These are phyloP conservation scores for Hansenula lynferdii DNA, from an alignment of 1,139 yeast species.

Conservation along the genomic window DNA sequence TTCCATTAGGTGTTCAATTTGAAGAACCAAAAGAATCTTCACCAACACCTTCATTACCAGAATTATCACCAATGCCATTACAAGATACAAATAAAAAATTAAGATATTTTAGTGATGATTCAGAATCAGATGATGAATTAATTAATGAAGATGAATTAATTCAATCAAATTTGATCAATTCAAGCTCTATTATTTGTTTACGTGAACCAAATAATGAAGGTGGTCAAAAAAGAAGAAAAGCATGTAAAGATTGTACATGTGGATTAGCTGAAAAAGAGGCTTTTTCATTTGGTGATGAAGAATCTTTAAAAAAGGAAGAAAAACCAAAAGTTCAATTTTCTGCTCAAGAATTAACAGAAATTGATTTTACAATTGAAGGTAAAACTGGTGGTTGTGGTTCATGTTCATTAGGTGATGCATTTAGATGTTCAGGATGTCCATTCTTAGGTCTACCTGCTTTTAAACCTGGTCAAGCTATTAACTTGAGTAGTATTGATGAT, in stretches of 20 bases:
- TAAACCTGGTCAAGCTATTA: conserved; percentile 83
- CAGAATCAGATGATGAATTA: conserved; percentile 27
- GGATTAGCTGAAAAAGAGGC: conserved; percentile 83
- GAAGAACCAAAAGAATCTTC: conserved; percentile 6
- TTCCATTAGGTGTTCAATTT: conserved; percentile 2
- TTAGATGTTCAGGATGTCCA: conserved; percentile 98
- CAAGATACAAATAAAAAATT: conserved; percentile 20
- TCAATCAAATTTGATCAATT: conserved; percentile 23
- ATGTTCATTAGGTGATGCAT: conserved; percentile 96
- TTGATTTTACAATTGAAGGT: conserved; percentile 93
- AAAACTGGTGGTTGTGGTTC: conserved; percentile 96
- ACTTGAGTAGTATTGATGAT: conserved; percentile 33
- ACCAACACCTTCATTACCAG: conserved; percentile 12
- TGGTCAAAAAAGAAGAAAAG: conserved; percentile 71
- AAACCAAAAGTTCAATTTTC: conserved; percentile 46
- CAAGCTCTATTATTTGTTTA: conserved; percentile 20
- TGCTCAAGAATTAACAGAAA: conserved; percentile 70
- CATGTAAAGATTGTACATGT: conserved; percentile 98
- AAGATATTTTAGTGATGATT: conserved; percentile 17
- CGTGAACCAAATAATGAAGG: conserved; percentile 26
- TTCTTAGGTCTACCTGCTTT: conserved; percentile 95
- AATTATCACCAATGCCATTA: conserved; percentile 4
- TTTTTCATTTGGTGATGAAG: conserved; percentile 32
- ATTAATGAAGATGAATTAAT: conserved; percentile 42
- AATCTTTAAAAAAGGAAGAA: conserved; percentile 23